phyloP scores from a whole-genome alignment of 2,329 filamentous ascomycete species.

The Juglanconis juglandina region DNA sequence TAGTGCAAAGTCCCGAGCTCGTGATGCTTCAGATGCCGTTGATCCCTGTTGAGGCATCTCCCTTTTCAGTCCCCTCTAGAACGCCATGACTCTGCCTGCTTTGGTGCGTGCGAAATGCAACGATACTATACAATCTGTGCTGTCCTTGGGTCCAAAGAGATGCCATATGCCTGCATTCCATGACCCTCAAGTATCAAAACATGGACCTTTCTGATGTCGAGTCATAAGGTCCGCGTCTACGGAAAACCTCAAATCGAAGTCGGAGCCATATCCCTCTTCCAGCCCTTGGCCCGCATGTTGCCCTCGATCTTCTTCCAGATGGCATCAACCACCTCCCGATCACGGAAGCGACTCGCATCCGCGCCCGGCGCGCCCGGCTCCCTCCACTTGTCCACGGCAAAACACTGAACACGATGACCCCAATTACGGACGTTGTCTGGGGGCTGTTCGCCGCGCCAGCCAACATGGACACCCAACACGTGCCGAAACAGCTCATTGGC shows the following conservation, averaged over 20 bases:
- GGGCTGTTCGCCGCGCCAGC: conserved; percentile 79
- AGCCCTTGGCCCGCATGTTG: conserved; percentile 82
- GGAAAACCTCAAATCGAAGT: conserved; percentile 39
- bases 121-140: neutral
- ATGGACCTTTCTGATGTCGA: neutral
- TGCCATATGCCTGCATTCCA: neutral
- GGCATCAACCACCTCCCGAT: conserved; percentile 86
- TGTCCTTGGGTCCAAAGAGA: neutral
- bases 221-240: conserved; percentile 19
- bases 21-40: neutral
- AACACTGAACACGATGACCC: conserved; percentile 78
- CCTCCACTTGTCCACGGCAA: conserved; percentile 74
- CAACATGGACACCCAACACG: conserved; percentile 82
- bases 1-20: neutral
- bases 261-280: conserved; percentile 69
- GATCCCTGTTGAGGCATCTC: neutral
- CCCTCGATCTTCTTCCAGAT: conserved; percentile 89
- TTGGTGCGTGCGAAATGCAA: neutral
- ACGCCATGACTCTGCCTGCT: neutral
- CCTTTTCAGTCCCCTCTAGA: neutral
- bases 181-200: neutral
- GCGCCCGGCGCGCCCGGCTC: conserved; percentile 41
- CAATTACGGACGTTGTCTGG: conserved; percentile 78
- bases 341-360: conserved; percentile 68
- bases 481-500: conserved; percentile 87